Evolutionary conservation across 2,329 filamentous ascomycete genomes (phyloP).

Genomic region (Cordyceps fumosorosea): DNA sequence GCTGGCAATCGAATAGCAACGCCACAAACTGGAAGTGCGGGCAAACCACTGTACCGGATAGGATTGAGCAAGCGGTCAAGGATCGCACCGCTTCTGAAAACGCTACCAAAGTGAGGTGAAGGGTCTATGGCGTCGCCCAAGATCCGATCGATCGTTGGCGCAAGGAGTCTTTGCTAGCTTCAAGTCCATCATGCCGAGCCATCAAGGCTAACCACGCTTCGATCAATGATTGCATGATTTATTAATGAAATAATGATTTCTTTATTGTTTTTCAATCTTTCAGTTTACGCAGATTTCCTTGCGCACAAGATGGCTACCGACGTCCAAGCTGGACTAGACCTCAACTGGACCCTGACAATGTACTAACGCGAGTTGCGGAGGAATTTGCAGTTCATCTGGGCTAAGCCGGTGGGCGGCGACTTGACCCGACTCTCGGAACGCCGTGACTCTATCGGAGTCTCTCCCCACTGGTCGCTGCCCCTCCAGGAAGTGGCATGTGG

Average conservation of each 20-base stretch:
- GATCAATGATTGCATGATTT: not conserved
- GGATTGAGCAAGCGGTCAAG: slow-evolving; percentile 44
- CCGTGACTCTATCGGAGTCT: not conserved
- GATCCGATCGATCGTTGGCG: not conserved
- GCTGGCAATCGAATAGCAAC: not conserved
- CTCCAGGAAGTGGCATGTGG: slow-evolving; percentile 1
- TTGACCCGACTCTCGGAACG: slow-evolving; percentile 6
- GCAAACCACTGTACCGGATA: slow-evolving; percentile 41
- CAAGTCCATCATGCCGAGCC: too few species aligned
- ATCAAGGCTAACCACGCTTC: not conserved
- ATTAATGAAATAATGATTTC: not conserved
- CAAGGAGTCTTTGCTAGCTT: not conserved
- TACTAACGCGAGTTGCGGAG: not conserved
- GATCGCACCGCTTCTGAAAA: slow-evolving; percentile 47
- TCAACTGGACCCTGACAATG: not conserved
- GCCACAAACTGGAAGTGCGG: slow-evolving; percentile 1
- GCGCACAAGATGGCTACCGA: too few species aligned
- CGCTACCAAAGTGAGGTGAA: slow-evolving; percentile 33
- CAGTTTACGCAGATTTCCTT: not conserved
- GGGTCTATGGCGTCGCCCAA: not conserved
- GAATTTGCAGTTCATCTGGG: not conserved
- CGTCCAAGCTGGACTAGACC: not conserved
- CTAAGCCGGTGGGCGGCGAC: not conserved
- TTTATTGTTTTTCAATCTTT: not conserved
- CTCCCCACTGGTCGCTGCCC: not conserved